Base-by-base conservation (phyloP, 2,329 filamentous ascomycete genomes). In the Sclerotinia glacialis region DNA sequence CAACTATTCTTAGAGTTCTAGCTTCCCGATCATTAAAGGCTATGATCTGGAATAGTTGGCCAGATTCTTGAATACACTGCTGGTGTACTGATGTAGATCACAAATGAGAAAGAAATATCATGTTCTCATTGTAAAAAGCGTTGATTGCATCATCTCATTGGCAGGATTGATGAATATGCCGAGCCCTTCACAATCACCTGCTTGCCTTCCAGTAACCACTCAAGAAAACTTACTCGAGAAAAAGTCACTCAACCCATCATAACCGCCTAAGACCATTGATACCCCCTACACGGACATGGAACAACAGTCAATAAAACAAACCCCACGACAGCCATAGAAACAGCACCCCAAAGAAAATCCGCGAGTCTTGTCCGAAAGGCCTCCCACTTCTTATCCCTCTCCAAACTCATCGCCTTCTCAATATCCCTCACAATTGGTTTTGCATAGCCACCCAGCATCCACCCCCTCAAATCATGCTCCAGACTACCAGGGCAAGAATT, bases 391-490 rank as follows among this genome's bases (percentile, higher is more conserved):
- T 18, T 31, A 7, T 31, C 50, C 23, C 50, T 23, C 7, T 63
- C 60, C 18, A 63, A 3, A 26, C 16, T 21, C n/a, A 9, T 42
- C 4, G 60, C 60, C 60, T 0, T 63, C 31, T 28, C 50, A 16
- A 63, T n/a, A 63, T 63, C 60, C 34, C 47, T n/a, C 34, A 31
- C 47, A 11, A 55, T 63, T 5, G 16, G 34, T 18, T 26, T 31
- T 18, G 50, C 60, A 55, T 54, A 55, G 0, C 3, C 23, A 1
- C 47, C 34, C 2, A 63, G 1, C 46, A 44, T 34, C 60, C 47
- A 63, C 0, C 60, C 47, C 18, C 37, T 14, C 34, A 63, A 4
- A 31, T 63, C 34, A 1, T 3, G 7, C 14, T 55, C 50, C 18
- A 63, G 31, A n/a, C 37, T 44, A 1, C 21, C 2, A 9, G 3